Base-by-base conservation (phyloP, 257 asterid genomes). In the Plectranthus barbatus region DNA sequence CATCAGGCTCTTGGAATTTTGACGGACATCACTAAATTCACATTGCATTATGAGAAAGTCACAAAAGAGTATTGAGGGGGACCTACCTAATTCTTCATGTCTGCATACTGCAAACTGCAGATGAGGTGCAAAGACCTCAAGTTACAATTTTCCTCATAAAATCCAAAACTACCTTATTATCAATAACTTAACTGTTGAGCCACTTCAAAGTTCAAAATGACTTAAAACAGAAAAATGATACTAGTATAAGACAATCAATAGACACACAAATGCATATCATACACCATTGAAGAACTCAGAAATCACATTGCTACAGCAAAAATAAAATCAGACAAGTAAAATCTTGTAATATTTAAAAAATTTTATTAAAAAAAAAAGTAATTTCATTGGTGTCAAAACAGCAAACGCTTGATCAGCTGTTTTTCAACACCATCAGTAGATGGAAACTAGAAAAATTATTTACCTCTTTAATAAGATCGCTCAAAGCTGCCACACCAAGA, bases 381-480 rank as follows among this genome's bases (percentile, higher is more conserved):
- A 31, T 9, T 19, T 53, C 12, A 44, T 36, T 14, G 17, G 13
- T 46, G 19, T 31, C 20, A 8, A 13, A n/a, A n/a, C n/a, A n/a
- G n/a, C n/a, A n/a, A n/a, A n/a, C n/a, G n/a, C n/a, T n/a, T n/a
- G n/a, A n/a, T n/a, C n/a, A n/a, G n/a, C n/a, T n/a, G n/a, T n/a
- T n/a, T n/a, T n/a, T n/a, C n/a, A n/a, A n/a, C n/a, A n/a, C 5
- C 31, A 26, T 26, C 31, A 6, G 29, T 15, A 24, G 6, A 41
- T 7, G 55, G 6, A 60, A 44, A 59, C 23, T 33, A n/a, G 17
- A 37, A 23, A 48, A 13, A 17, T 33, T 31, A 1, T 13, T 66
- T 79, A 88, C 99, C 95, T 89, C 99, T 75, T 79, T 83, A 55
- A 92, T 76, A 59, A 92, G 91, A 84, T 89, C 97, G 26, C 82